A percentile compares a stretch with the other conserved stretches of the same genome.
phyloP scores from a whole-genome alignment of 2,329 filamentous ascomycete species.

The Annulohypoxylon truncatum region DNA sequence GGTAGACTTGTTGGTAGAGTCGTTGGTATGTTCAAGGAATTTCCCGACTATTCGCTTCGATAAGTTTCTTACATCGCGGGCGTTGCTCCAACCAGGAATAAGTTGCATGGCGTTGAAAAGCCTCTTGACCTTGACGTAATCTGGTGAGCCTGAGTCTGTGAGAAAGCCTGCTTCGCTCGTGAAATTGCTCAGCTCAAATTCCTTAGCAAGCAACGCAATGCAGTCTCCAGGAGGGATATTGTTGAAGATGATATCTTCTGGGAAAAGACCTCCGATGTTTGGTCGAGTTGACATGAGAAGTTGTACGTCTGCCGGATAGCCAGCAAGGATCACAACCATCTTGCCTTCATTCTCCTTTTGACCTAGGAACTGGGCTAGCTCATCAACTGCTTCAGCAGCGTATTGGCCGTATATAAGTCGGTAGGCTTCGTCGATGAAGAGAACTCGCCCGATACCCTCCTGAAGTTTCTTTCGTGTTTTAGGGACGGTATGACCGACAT shows the following conservation, averaged over 20 bases:
- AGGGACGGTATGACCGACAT: not conserved
- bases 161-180: not conserved
- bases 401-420: not conserved
- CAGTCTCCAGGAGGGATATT: not conserved
- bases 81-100: not conserved
- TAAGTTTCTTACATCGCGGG: not conserved
- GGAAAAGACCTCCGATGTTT: not conserved
- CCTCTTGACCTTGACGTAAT: not conserved
- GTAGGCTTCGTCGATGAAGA: not conserved
- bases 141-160: not conserved
- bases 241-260: not conserved
- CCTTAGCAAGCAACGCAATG: not conserved
- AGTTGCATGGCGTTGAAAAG: not conserved
- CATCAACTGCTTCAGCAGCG: not conserved
- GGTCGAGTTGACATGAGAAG: not conserved
- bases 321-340: not conserved
- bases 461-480: not conserved
- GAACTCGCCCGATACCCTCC: not conserved
- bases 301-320: not conserved
- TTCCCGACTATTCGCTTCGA: not conserved
- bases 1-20: not conserved
- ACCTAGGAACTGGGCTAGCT: not conserved
- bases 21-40: not conserved
- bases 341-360: not conserved
- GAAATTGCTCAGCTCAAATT: not conserved